These are phyloP conservation scores for Dactylellina leptospora DNA, from an alignment of 2,329 filamentous ascomycete species.

Conservation along the genomic window DNA sequence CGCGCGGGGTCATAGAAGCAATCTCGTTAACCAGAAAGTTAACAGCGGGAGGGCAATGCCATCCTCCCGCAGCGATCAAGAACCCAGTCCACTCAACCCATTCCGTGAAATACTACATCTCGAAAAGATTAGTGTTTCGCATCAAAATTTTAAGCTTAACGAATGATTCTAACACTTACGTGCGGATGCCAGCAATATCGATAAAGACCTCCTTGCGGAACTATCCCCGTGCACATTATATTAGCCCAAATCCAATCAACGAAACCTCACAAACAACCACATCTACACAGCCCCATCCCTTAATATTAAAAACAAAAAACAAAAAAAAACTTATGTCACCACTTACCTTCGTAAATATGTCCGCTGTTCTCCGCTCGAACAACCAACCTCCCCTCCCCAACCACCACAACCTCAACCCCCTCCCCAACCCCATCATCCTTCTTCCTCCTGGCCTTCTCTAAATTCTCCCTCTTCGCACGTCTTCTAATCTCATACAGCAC, in stretches of 20 bases:
- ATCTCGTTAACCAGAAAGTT: conserved; percentile 87
- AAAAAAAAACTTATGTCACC: neutral
- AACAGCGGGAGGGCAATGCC: conserved; percentile 74
- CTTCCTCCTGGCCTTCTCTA: conserved; percentile 62
- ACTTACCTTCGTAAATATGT: conserved; percentile 55
- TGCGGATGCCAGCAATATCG: conserved; percentile 85
- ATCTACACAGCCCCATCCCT: neutral
- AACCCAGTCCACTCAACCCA: conserved; percentile 97
- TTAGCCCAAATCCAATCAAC: neutral
- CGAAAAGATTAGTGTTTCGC: neutral
- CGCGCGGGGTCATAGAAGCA: conserved; percentile 86
- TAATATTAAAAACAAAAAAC: no score
- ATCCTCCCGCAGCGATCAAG: conserved; percentile 74
- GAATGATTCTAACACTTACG: conserved; percentile 55
- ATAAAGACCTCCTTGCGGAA: conserved; percentile 86
- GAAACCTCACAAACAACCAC: no score
- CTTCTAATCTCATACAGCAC: conserved; percentile 86
- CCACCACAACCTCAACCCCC: conserved; percentile 65
- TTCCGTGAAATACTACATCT: conserved; percentile 77
- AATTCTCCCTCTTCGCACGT: conserved; percentile 67
- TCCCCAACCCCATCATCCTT: conserved; percentile 43
- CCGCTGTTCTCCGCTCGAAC: conserved; percentile 50
- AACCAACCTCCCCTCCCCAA: conserved; percentile 66
- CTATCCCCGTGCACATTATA: conserved; percentile 61
- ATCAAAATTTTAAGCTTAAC: neutral